Conservation (phyloP, 192 early-diverging fungal genomes). For the Phycomyces nitens region DNA sequence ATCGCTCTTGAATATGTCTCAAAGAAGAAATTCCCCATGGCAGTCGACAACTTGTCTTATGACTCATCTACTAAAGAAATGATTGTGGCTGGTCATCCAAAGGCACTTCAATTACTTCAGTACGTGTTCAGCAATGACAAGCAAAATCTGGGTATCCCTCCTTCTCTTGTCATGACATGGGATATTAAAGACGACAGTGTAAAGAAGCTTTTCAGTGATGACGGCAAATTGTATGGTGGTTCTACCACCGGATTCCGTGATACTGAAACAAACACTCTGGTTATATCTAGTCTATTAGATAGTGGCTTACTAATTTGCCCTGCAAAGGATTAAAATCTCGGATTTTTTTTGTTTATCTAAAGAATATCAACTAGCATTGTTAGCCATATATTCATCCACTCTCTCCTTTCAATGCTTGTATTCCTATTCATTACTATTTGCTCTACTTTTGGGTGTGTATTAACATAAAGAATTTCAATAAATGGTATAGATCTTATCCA, state of each 20-base stretch:
- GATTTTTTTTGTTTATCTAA: no score
- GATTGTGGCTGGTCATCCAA: conserved; percentile 30
- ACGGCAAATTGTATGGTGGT: conserved; percentile 13
- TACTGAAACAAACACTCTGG: background rate
- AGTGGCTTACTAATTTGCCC: conserved; percentile 11
- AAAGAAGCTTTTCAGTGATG: conserved; percentile 13
- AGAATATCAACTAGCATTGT: no score
- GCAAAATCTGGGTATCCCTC: conserved; percentile 3
- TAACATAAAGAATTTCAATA: no score
- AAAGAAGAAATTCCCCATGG: conserved; percentile 17
- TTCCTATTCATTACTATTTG: no score
- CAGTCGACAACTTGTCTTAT: conserved; percentile 27
- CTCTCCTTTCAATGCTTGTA: no score
- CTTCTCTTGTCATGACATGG: conserved; percentile 23
- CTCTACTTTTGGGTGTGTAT: no score
- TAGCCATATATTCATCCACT: no score
- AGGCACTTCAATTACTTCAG: conserved; percentile 8
- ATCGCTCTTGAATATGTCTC: conserved; percentile 10
- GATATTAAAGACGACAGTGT: background rate
- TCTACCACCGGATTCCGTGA: conserved; percentile 18
- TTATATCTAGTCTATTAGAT: conserved; percentile 12
- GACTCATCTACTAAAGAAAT: conserved; percentile 10
- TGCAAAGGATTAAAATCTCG: background rate
- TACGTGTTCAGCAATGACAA: conserved; percentile 7
- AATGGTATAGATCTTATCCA: no score